Percentiles rank a stretch among this genome's conserved stretches.
Evolutionary conservation across 179 eudicot genomes (phyloP).

Genomic region (Patellifolia procumbens): DNA sequence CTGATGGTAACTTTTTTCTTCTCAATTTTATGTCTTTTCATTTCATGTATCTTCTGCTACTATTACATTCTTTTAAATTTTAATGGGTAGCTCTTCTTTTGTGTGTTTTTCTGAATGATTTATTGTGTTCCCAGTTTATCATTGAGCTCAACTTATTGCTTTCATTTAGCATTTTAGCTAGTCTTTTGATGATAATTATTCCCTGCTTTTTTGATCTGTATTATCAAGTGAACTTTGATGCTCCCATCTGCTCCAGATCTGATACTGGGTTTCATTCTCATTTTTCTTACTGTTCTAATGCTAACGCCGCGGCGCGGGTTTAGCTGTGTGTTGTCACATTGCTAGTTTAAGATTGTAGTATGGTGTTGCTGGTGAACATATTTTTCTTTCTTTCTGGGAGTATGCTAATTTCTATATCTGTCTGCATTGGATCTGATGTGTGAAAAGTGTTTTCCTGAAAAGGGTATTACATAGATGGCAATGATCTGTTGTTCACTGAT

Average conservation of each 20-base stretch:
- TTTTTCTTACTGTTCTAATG: not conserved
- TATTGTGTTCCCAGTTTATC: not conserved
- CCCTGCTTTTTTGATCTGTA: not conserved
- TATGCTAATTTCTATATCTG: not conserved
- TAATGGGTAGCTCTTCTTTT: constrained; percentile 1
- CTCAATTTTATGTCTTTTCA: not conserved
- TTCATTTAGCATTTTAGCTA: too few species aligned
- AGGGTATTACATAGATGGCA: not conserved
- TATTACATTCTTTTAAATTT: not conserved
- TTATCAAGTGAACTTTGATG: not conserved
- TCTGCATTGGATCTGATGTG: not conserved
- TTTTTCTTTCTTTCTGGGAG: not conserved
- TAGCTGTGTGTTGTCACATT: not conserved
- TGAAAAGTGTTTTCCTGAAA: not conserved
- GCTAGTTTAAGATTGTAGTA: not conserved
- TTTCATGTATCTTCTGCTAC: not conserved
- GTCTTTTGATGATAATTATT: not conserved
- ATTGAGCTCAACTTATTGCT: not conserved
- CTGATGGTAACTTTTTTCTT: constrained; percentile 39
- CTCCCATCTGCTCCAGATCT: constrained; percentile 13
- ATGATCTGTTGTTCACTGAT: too few species aligned
- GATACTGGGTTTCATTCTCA: not conserved
- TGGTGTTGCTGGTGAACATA: not conserved
- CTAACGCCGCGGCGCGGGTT: not conserved
- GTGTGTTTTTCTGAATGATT: not conserved